phyloP scores from a whole-genome alignment of 148 eudicot genomes.

The Rhododendron vialii region DNA sequence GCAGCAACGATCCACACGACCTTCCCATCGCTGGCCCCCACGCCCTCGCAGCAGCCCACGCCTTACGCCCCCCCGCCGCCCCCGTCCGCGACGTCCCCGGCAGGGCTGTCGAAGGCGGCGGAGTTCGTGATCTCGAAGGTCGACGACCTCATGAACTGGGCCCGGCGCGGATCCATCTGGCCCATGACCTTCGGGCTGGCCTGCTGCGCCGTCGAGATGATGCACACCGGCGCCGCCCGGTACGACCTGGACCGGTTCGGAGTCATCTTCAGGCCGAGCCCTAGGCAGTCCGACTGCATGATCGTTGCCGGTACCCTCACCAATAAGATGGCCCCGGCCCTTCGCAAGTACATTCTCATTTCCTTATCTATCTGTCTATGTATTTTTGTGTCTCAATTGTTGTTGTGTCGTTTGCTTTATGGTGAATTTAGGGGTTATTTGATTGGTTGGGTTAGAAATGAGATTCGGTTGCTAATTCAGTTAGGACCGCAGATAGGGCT shows the following conservation, averaged over 20 bases:
- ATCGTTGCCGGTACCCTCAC: constrained; percentile 75
- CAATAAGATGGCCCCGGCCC: constrained; percentile 29
- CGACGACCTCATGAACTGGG: constrained; percentile 5
- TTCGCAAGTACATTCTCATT: constrained; percentile 17
- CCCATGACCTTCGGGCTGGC: constrained; percentile 1
- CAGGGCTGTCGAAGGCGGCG: neutral
- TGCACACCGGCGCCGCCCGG: neutral
- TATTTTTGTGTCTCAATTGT: neutral
- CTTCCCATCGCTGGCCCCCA: neutral
- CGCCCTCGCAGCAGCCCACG: neutral
- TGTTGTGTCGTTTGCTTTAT: neutral
- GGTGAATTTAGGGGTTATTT: neutral
- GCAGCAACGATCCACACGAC: constrained; percentile 5
- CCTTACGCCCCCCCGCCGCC: constrained; percentile 1
- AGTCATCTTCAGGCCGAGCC: constrained; percentile 86
- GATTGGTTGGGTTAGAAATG: neutral
- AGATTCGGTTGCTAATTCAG: neutral
- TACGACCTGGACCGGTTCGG: constrained; percentile 87
- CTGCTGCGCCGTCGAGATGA: neutral
- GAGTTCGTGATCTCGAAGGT: constrained; percentile 1
- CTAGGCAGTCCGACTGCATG: constrained; percentile 95
- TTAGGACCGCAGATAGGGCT: neutral
- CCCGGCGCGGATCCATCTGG: constrained; percentile 1
- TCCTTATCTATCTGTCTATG: neutral
- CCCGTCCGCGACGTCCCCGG: neutral